Percentiles rank a stretch among this genome's conserved stretches.
Evolutionary conservation across 225 moss, liverwort and hornwort genomes (phyloP).

Genomic region (Thuidium tamariscinum): DNA sequence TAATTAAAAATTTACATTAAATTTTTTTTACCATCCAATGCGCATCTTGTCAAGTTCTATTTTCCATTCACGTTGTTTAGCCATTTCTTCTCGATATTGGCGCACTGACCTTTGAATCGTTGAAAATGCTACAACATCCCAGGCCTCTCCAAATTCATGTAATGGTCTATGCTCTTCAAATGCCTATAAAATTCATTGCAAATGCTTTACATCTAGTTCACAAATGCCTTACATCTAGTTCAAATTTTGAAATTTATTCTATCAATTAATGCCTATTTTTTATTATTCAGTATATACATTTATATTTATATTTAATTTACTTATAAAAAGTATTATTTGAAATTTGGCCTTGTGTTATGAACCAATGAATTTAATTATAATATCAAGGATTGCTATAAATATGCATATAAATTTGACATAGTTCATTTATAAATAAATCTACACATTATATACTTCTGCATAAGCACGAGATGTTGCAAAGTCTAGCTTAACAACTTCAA

Average conservation of each 20-base stretch:
- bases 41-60: background rate
- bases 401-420: background rate
- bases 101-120: background rate
- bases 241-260: background rate
- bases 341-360: background rate
- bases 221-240: background rate
- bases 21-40: background rate
- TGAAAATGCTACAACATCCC: background rate
- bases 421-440: background rate
- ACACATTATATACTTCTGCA: background rate
- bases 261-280: background rate
- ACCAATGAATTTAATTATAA: too few relatives aligned
- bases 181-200: background rate
- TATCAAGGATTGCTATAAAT: background rate
- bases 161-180: background rate
- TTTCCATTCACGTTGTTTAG: background rate
- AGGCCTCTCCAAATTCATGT: background rate
- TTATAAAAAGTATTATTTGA: rapidly evolving
- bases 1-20: too few relatives aligned
- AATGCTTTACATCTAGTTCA: background rate
- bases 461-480: background rate
- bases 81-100: background rate
- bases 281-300: background rate
- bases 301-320: background rate
- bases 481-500: background rate